A percentile compares a stretch with the other conserved stretches of the same genome.
Evolutionary conservation across 306 rosid genomes (phyloP).

Genomic region (Rosa multiflora): DNA sequence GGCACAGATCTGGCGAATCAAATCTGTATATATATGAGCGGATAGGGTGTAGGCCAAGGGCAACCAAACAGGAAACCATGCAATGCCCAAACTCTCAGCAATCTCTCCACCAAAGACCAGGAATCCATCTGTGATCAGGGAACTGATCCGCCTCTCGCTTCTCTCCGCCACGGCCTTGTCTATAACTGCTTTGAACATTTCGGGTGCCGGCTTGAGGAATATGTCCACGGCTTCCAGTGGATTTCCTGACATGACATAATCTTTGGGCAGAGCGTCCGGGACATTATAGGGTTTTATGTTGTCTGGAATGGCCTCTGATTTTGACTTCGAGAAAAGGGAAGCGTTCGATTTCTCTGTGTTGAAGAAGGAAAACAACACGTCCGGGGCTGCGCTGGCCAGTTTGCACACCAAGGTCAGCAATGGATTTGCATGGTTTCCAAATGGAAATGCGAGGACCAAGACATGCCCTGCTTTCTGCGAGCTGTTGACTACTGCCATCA

Average conservation of each 20-base stretch:
- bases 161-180: constrained; percentile 20
- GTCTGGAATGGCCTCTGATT: not conserved
- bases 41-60: constrained; percentile 28
- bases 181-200: constrained; percentile 22
- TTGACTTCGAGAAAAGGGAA: not conserved
- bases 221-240: constrained; percentile 21
- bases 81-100: constrained; percentile 31
- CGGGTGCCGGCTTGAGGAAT: constrained; percentile 31
- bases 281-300: constrained; percentile 27
- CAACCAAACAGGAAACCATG: constrained; percentile 45
- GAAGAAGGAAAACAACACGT: constrained; percentile 33
- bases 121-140: constrained; percentile 19
- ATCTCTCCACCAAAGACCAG: constrained; percentile 11
- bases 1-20: constrained; percentile 20
- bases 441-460: constrained; percentile 33
- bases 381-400: constrained; percentile 33
- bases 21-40: constrained; percentile 31
- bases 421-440: constrained; percentile 20
- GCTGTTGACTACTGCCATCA: not conserved
- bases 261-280: constrained; percentile 31
- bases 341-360: constrained; percentile 15
- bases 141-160: constrained; percentile 17
- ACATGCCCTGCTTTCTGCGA: constrained; percentile 12
- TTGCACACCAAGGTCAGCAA: constrained; percentile 21
- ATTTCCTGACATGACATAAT: not conserved